Percentiles rank a stretch among this genome's conserved stretches.
Conservation (phyloP, 257 asterid genomes). For the Salvia rosmarinus region DNA sequence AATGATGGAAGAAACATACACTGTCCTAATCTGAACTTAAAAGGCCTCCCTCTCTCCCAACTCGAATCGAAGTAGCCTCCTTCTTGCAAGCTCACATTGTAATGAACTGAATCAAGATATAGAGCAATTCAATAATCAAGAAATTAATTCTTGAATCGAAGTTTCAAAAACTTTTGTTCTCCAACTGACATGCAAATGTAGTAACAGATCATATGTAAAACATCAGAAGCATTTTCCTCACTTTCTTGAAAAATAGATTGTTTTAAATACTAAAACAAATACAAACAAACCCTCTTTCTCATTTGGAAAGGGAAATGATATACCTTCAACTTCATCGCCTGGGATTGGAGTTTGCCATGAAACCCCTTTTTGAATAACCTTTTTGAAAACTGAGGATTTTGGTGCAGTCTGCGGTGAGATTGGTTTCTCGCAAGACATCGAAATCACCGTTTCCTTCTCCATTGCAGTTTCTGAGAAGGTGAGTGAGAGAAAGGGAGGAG, state of each 20-base stretch:
- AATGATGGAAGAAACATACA: constrained; percentile 36
- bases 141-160: not conserved
- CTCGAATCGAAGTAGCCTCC: constrained; percentile 54
- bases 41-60: constrained; percentile 50
- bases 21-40: constrained; percentile 65
- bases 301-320: not conserved
- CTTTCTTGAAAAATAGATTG: not conserved
- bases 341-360: constrained; percentile 68
- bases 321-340: constrained; percentile 72
- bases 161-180: not conserved
- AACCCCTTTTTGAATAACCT: constrained; percentile 45
- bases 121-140: not conserved
- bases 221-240: not conserved
- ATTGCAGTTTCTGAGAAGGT: not conserved
- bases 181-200: not conserved
- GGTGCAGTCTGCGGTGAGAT: constrained; percentile 25
- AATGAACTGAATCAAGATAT: constrained; percentile 55
- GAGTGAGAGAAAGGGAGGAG: constrained; percentile 26
- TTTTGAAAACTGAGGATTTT: constrained; percentile 33
- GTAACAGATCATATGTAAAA: not conserved
- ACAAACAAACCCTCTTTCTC: too few species aligned
- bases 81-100: constrained; percentile 48
- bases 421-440: constrained; percentile 10
- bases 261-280: too few species aligned
- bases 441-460: constrained; percentile 22